Base-by-base conservation (phyloP, 192 early-diverging fungal genomes). In the Coemansia sp. region DNA sequence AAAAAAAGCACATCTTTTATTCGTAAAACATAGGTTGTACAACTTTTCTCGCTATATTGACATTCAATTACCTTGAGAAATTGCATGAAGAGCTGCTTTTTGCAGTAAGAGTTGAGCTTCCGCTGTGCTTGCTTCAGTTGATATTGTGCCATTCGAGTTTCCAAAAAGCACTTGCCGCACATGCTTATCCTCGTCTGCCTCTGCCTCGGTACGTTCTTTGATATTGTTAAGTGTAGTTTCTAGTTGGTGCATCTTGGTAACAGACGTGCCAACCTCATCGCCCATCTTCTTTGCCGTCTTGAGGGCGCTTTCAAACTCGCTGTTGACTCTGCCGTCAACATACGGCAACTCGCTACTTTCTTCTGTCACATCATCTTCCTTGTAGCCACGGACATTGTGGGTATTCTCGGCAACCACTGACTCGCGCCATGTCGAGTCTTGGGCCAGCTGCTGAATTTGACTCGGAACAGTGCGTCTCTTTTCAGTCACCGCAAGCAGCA, bases 81-180 rank as follows among this genome's bases (percentile, higher is more conserved):
- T 62, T 27, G 74, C 74, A 33, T 71, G 68, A 30, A 78, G 57
- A 14, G 65, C 74, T 10, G 74, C 69, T 18, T 69, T 69, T 33
- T 78, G 66, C 0, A 69, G 64, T 25, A 78, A 50, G 23, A 60
- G 17, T 54, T 71, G 64, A 40, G 4, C 46, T 9, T 59, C 45
- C 7, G 34, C 11, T 37, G 34, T 37, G 34, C 3, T 8, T 37
- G 34, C 34, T 1, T 37, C 34, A 8, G 7, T 8, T 37, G 34
- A 37, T 37, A 8, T 37, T 8, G 9, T 10, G 7, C 3, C 9
- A 9, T 37, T 6, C 1, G 1, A 10, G 44, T 39, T 42, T 14
- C 41, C 59, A 3, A 62, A 34, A 42, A 69, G 51, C 22, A 53
- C 48, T 39, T 55, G 38, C 34, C 55, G 67, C 22, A 69, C 59